These are phyloP conservation scores for Magnusiomyces ingens DNA, from an alignment of 1,139 yeast species.

Conservation along the genomic window DNA sequence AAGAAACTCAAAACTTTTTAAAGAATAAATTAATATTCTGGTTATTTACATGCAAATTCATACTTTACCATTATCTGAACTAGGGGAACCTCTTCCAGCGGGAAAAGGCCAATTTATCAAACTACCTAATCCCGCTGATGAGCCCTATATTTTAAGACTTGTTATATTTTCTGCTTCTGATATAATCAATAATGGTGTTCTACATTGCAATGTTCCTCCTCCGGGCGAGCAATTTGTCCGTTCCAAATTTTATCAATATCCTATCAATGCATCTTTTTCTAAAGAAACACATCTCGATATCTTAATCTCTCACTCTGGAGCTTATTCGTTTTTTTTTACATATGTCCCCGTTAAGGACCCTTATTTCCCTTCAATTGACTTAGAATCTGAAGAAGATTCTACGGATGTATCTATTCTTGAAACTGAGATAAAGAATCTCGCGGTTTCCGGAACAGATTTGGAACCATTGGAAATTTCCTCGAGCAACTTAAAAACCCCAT, in stretches of 20 bases:
- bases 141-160: slow-evolving; percentile 47
- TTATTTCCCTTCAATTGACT: slow-evolving; percentile 15
- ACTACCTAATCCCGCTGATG: slow-evolving; percentile 46
- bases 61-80: slow-evolving; percentile 26
- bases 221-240: slow-evolving; percentile 46
- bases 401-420: not conserved
- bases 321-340: slow-evolving; percentile 49
- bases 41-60: slow-evolving; percentile 16
- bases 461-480: no score
- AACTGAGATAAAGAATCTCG: not conserved
- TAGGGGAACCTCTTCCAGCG: slow-evolving; percentile 29
- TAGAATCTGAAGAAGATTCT: not conserved
- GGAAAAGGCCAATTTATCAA: slow-evolving; percentile 48
- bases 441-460: not conserved
- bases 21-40: not conserved
- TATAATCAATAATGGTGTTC: slow-evolving; percentile 60
- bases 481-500: not conserved
- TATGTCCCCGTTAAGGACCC: slow-evolving; percentile 25
- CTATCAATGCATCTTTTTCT: slow-evolving; percentile 38
- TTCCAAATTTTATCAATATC: slow-evolving; percentile 44
- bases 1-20: no score
- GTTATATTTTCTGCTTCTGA: slow-evolving; percentile 69
- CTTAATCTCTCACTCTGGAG: slow-evolving; percentile 66
- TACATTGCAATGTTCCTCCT: slow-evolving; percentile 72
- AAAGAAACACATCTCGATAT: slow-evolving; percentile 54